Evolutionary conservation across 2,329 filamentous ascomycete species (phyloP).

Genomic region (Aspergillus latus): DNA sequence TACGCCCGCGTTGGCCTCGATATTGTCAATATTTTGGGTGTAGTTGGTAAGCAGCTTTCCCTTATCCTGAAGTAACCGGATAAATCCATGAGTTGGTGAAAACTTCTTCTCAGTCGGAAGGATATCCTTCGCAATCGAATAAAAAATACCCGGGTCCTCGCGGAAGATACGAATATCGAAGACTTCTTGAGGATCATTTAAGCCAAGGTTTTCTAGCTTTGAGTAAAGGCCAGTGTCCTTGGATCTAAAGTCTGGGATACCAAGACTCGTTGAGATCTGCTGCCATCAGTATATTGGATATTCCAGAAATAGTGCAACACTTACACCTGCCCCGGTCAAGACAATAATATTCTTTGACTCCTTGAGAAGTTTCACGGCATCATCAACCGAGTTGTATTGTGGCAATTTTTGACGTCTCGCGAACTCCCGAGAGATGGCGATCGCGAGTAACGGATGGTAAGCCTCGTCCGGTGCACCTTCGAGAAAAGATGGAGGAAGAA

Average conservation of each 20-base stretch:
- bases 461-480: slow-evolving; percentile 70
- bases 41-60: slow-evolving; percentile 93
- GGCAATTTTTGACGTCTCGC: slow-evolving; percentile 76
- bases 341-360: slow-evolving; percentile 82
- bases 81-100: slow-evolving; percentile 92
- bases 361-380: slow-evolving; percentile 76
- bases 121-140: slow-evolving; percentile 86
- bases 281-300: background rate
- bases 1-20: slow-evolving; percentile 85
- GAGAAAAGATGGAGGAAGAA: slow-evolving; percentile 71
- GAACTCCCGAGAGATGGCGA: slow-evolving; percentile 77
- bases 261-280: slow-evolving; percentile 86
- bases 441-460: slow-evolving; percentile 72
- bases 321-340: slow-evolving; percentile 80
- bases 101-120: slow-evolving; percentile 75
- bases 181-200: slow-evolving; percentile 85
- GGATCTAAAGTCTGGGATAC: slow-evolving; percentile 95
- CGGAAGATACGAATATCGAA: slow-evolving; percentile 89
- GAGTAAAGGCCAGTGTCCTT: slow-evolving; percentile 91
- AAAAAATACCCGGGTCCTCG: slow-evolving; percentile 86
- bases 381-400: slow-evolving; percentile 80
- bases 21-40: slow-evolving; percentile 97
- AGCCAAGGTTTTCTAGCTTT: slow-evolving; percentile 73
- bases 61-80: slow-evolving; percentile 81
- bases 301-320: slow-evolving; percentile 18